Evolutionary conservation across 441 rosid genomes (phyloP), one percentile per base, ranked within the genome.

Genomic region (Pelargonium hybrid): DNA sequence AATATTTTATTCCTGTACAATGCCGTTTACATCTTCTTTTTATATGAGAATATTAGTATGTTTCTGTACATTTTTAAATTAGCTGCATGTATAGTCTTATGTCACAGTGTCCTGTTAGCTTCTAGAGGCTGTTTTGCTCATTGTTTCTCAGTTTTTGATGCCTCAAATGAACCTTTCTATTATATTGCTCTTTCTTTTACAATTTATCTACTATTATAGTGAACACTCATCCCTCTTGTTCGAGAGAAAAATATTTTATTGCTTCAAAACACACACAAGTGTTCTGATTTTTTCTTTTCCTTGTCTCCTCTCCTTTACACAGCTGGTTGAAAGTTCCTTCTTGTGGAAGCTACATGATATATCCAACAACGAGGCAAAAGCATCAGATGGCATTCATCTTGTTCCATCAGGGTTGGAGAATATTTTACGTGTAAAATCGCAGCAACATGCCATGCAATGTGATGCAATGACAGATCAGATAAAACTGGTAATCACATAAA

Each of bases 271-370:
- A 75, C 31, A 67, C 17, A 23, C 15, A 21, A 56, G n/a, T 65
- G 63, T 41, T 65, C 61, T 73, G 31, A 62, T 65, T 63, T 68
- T 34, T 48, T 18, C 73, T 75, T 80, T 21, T 70, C 37, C 34
- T 65, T 15, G 68, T 72, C 65, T 41, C 65, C 13, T 59, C 48
- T 74, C 56, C 52, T 69, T 54, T 70, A 39, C 41, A 50, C 72
- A 92, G 98, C 82, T 94, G 78, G 96, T 94, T 73, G 98, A 92
- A 77, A 85, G 96, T 77, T 59, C 74, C 20, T 82, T 80, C 88
- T 76, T 92, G 56, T 74, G 87, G 89, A 88, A 87, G 86, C 76
- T 90, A 79, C 91, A 87, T 69, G 86, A 87, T 83, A 73, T 92
- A 68, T 76, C 68, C 74, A 79, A 77, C 76, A 84, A 80, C 66